phyloP scores from a whole-genome alignment of 129 eudicot species.

The Kitagawia praeruptora region DNA sequence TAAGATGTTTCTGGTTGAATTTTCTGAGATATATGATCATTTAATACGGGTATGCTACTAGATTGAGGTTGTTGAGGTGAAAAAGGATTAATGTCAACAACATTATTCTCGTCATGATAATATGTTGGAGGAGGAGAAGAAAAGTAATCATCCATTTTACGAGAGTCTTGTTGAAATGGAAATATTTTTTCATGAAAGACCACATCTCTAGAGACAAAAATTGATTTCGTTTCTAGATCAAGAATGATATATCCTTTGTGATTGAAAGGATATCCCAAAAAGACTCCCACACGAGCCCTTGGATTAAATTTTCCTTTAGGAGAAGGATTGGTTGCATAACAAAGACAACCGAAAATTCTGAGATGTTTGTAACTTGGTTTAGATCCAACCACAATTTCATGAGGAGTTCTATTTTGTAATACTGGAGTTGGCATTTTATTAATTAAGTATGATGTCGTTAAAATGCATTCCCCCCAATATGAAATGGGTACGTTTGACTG shows the following conservation, averaged over 20 bases:
- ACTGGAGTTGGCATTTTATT: constrained; percentile 13
- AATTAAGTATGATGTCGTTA: constrained; percentile 9
- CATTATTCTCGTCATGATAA: too few species aligned
- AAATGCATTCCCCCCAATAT: constrained; percentile 12
- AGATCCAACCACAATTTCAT: neutral
- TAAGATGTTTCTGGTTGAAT: neutral
- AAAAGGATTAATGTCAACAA: too few species aligned
- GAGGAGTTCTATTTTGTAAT: neutral
- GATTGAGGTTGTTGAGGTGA: neutral
- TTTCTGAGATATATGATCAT: neutral
- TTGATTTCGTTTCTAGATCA: too few species aligned
- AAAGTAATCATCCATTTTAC: neutral
- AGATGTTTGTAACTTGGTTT: neutral
- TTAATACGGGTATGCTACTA: neutral
- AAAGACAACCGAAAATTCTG: constrained; percentile 19
- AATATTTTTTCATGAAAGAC: neutral
- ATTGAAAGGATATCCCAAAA: too few species aligned
- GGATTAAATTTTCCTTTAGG: neutral
- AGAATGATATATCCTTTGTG: too few species aligned
- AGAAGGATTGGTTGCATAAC: neutral
- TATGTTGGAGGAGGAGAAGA: neutral
- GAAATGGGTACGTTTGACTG: neutral
- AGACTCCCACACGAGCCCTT: too few species aligned
- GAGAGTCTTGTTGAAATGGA: neutral
- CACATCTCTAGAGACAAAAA: too few species aligned